Evolutionary conservation across 2,329 filamentous ascomycete species (phyloP).

Genomic region (Xylariaceae sp.): DNA sequence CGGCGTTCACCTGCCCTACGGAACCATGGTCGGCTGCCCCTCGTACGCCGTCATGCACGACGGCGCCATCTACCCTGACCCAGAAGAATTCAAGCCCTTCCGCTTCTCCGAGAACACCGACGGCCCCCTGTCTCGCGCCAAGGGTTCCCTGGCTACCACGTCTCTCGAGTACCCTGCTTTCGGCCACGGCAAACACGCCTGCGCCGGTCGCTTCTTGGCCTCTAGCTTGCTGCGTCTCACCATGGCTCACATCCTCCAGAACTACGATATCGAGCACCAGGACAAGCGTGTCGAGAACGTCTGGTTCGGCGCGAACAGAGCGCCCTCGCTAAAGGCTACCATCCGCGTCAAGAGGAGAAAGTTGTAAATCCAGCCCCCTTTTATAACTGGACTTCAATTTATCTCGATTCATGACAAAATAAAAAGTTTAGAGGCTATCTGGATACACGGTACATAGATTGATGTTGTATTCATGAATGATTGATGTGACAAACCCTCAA

Average conservation of each 20-base stretch:
- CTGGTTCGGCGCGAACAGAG: slow-evolving; percentile 6
- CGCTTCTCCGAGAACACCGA: neutral
- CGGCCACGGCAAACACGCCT: slow-evolving; percentile 38
- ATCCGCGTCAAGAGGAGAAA: slow-evolving; percentile 1
- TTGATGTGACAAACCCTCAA: too few relatives aligned
- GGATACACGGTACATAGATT: too few relatives aligned
- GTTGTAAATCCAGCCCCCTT: neutral
- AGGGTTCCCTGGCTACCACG: slow-evolving; percentile 31
- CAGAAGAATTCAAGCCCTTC: slow-evolving; percentile 27
- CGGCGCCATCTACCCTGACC: slow-evolving; percentile 22
- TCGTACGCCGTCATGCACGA: slow-evolving; percentile 26
- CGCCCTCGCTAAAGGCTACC: neutral
- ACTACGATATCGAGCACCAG: slow-evolving; percentile 14
- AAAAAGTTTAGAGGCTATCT: too few relatives aligned
- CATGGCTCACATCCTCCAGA: slow-evolving; percentile 14
- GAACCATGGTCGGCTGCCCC: slow-evolving; percentile 27
- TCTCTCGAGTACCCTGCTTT: slow-evolving; percentile 33
- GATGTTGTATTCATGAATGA: too few relatives aligned
- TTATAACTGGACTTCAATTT: neutral
- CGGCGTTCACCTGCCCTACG: slow-evolving; percentile 31
- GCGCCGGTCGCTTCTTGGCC: slow-evolving; percentile 34
- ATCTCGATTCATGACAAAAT: too few relatives aligned
- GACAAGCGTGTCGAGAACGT: neutral
- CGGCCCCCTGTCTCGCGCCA: neutral
- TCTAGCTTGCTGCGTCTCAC: slow-evolving; percentile 30